These are phyloP conservation scores for Aspergillus felis DNA, from an alignment of 2,329 filamentous ascomycete genomes.

Conservation along the genomic window DNA sequence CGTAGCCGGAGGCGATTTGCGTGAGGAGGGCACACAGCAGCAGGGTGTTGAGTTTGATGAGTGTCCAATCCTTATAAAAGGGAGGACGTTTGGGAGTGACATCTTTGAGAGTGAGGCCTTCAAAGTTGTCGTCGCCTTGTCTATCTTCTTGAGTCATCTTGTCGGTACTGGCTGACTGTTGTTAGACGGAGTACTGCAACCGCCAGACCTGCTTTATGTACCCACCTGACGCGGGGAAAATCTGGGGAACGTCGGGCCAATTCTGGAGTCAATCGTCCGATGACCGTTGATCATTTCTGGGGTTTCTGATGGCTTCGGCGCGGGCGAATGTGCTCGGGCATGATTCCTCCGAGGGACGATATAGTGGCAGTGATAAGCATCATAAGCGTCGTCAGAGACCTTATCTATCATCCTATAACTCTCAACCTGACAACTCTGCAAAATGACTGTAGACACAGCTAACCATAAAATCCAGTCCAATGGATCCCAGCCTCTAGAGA, in stretches of 20 bases:
- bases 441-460: neutral
- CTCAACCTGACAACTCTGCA: neutral
- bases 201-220: neutral
- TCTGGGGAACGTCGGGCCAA: neutral
- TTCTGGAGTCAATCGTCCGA: neutral
- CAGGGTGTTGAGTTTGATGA: slow-evolving; percentile 16
- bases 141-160: neutral
- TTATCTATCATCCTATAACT: neutral
- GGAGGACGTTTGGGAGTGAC: slow-evolving; percentile 9
- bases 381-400: neutral
- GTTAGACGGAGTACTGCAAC: no score
- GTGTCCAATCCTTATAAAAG: slow-evolving; percentile 6
- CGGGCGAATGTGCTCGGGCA: neutral
- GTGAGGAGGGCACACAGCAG: slow-evolving; percentile 18
- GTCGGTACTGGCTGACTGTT: neutral
- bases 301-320: neutral
- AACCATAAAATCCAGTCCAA: neutral
- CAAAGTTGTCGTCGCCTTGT: slow-evolving; percentile 1
- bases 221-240: neutral
- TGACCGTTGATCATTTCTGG: neutral
- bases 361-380: neutral
- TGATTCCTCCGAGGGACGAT: neutral
- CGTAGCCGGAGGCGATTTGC: slow-evolving; percentile 43
- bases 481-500: neutral
- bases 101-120: slow-evolving; percentile 10